phyloP scores from a whole-genome alignment of 805 yeast genomes.

The Saccharomycopsis sp. region DNA sequence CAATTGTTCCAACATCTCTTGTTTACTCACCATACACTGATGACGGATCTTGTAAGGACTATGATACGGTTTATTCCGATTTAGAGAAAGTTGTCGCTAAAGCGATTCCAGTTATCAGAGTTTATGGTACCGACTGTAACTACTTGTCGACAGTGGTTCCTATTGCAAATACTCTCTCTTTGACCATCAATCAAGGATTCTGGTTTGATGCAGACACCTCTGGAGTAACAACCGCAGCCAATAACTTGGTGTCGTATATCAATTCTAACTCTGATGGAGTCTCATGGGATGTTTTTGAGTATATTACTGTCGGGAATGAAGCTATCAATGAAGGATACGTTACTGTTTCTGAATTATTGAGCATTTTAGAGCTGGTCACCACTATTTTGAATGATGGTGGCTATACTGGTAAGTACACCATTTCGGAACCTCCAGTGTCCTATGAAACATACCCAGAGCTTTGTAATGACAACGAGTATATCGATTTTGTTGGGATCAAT shows the following conservation, averaged over 20 bases:
- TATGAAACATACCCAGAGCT: conserved; percentile 57
- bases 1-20: conserved; percentile 46
- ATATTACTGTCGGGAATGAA: conserved; percentile 82
- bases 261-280: conserved; percentile 39
- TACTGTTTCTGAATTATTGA: conserved; percentile 53
- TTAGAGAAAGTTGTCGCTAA: conserved; percentile 48
- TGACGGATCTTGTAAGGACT: conserved; percentile 61
- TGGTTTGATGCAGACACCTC: conserved; percentile 70
- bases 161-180: conserved; percentile 48
- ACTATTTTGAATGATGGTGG: conserved; percentile 57
- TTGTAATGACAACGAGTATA: conserved; percentile 54
- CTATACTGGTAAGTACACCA: conserved; percentile 67
- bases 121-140: conserved; percentile 85
- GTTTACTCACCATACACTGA: conserved; percentile 76
- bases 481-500: conserved; percentile 82
- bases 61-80: conserved; percentile 49
- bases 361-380: conserved; percentile 62
- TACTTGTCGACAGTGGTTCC: conserved; percentile 61
- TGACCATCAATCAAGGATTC: conserved; percentile 79
- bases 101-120: conserved; percentile 61
- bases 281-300: conserved; percentile 67
- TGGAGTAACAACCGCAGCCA: conserved; percentile 57
- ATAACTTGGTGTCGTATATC: conserved; percentile 41
- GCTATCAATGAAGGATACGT: conserved; percentile 62
- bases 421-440: conserved; percentile 85